Evolutionary conservation across 2,329 filamentous ascomycete species (phyloP).

Genomic region (Aspergillus viridinutans): DNA sequence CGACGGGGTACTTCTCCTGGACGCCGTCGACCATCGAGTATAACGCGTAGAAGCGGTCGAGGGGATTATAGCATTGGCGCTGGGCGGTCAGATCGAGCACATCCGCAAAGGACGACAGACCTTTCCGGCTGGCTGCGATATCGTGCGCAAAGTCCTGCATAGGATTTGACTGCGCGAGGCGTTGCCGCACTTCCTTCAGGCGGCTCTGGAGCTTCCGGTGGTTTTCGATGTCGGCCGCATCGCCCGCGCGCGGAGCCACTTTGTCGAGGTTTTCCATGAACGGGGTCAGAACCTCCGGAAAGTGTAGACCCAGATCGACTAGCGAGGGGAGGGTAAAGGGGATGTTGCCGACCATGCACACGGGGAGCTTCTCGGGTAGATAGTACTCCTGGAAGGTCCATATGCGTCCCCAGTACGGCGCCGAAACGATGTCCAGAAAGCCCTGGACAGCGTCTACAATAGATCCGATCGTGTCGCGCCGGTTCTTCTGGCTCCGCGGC

Average conservation of each 20-base stretch:
- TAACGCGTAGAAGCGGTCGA: constrained; percentile 3
- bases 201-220: not conserved
- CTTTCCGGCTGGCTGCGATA: not conserved
- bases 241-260: not conserved
- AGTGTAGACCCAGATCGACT: not conserved
- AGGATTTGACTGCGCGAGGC: constrained; percentile 1
- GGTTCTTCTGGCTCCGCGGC: not conserved
- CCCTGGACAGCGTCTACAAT: not conserved
- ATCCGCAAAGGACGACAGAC: not conserved
- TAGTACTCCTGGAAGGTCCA: constrained; percentile 10
- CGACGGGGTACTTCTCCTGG: constrained; percentile 1
- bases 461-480: not conserved
- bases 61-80: constrained; percentile 4
- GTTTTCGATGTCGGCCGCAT: constrained; percentile 1
- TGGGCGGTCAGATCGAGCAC: not conserved
- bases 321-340: not conserved
- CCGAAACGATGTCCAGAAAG: not conserved
- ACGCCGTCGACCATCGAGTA: constrained; percentile 1
- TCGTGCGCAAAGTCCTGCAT: constrained; percentile 6
- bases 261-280: not conserved
- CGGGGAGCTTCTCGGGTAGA: not conserved
- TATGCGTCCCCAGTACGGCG: constrained; percentile 5
- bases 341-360: constrained; percentile 3
- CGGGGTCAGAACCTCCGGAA: not conserved
- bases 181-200: not conserved